Evolutionary conservation across 257 asterid species (phyloP).

Genomic region (Capsicum baccatum): DNA sequence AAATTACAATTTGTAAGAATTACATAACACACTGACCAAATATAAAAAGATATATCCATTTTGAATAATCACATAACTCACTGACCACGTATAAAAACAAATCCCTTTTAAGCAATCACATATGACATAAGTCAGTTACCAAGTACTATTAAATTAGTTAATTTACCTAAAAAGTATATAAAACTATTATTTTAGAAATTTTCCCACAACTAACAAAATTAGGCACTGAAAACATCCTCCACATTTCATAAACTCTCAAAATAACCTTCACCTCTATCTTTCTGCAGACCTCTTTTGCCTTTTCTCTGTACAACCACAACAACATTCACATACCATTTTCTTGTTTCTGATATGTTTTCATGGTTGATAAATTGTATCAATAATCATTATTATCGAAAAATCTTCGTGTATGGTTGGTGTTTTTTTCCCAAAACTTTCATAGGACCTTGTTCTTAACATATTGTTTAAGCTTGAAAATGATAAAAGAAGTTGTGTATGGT

Average conservation of each 20-base stretch:
- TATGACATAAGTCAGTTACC: not conserved
- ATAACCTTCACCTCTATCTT: not conserved
- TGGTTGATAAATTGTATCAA: too few species aligned
- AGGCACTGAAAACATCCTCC: not conserved
- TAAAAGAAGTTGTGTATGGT: slow-evolving; percentile 83
- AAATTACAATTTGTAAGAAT: not conserved
- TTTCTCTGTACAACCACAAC: too few species aligned
- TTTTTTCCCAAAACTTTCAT: slow-evolving; percentile 69
- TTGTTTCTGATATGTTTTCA: not conserved
- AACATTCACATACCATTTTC: not conserved
- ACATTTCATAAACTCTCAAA: not conserved
- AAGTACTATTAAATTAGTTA: not conserved
- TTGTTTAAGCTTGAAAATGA: slow-evolving; percentile 78
- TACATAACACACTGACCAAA: not conserved
- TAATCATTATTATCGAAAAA: slow-evolving; percentile 25
- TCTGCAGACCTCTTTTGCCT: not conserved
- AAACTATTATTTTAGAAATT: not conserved
- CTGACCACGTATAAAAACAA: too few species aligned
- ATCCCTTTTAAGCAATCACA: too few species aligned
- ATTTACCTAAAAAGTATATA: not conserved
- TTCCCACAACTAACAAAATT: not conserved
- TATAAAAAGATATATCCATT: too few species aligned
- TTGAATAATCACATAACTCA: too few species aligned
- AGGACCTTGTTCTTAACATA: slow-evolving; percentile 78
- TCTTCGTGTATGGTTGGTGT: not conserved